Percentiles rank a stretch among this genome's conserved stretches.
Evolutionary conservation across 2,329 filamentous ascomycete genomes (phyloP).

Genomic region (Coniochaeta hoffmannii): DNA sequence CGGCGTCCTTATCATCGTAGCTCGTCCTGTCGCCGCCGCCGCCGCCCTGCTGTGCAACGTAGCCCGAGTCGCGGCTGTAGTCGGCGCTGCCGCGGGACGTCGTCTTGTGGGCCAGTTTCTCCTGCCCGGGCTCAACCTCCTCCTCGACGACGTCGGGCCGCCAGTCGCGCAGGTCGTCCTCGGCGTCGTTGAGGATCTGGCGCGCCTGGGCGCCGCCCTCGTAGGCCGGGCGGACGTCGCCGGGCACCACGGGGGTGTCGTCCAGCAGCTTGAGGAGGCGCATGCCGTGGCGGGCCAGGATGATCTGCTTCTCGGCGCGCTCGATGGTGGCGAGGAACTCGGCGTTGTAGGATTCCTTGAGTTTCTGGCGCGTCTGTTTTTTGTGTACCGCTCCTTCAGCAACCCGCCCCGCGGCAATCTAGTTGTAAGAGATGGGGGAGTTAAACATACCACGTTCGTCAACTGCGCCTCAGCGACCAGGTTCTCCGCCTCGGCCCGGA

Average conservation of each 20-base stretch:
- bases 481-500: conserved; percentile 91
- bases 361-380: conserved; percentile 77
- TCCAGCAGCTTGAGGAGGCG: conserved; percentile 80
- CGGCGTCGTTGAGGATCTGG: conserved; percentile 85
- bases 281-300: conserved; percentile 84
- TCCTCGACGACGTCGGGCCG: conserved; percentile 33
- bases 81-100: not conserved
- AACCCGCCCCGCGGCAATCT: not conserved
- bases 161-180: conserved; percentile 81
- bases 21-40: not conserved
- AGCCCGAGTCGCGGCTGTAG: not conserved
- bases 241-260: conserved; percentile 82
- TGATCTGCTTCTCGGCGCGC: conserved; percentile 92
- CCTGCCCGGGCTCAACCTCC: not conserved
- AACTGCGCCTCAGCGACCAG: conserved; percentile 94
- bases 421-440: not conserved
- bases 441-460: conserved; percentile 72
- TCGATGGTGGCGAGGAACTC: conserved; percentile 91
- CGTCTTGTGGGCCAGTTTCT: not conserved
- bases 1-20: not conserved
- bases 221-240: conserved; percentile 67
- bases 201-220: conserved; percentile 59
- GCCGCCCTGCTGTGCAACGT: not conserved
- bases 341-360: conserved; percentile 88
- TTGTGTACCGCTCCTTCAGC: conserved; percentile 6